These are phyloP conservation scores for Aspergillus uvarum DNA, from an alignment of 2,329 filamentous ascomycete species.

Conservation along the genomic window DNA sequence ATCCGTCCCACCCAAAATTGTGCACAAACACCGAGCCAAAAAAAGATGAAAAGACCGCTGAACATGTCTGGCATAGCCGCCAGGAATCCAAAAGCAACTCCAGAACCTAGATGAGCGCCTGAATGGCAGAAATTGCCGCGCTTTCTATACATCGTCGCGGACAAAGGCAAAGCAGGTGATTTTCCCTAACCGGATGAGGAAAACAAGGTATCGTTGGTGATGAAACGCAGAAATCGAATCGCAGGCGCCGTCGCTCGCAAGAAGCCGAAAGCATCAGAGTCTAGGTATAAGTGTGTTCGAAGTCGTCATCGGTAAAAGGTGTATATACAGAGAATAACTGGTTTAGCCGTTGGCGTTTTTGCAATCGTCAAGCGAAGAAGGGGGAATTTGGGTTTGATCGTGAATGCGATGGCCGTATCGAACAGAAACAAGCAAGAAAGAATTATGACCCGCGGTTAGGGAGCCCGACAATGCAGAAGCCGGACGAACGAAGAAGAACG, in stretches of 20 bases:
- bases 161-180: slow-evolving; percentile 30
- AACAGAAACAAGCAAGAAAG: slow-evolving; percentile 29
- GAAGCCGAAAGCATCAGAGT: slow-evolving; percentile 36
- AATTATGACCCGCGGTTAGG: slow-evolving; percentile 39
- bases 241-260: slow-evolving; percentile 45
- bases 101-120: slow-evolving; percentile 35
- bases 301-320: slow-evolving; percentile 36
- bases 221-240: slow-evolving; percentile 40
- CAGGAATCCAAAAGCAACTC: slow-evolving; percentile 38
- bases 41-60: slow-evolving; percentile 27
- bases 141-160: slow-evolving; percentile 44
- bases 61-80: slow-evolving; percentile 33
- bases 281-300: slow-evolving; percentile 34
- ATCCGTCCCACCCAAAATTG: slow-evolving; percentile 36
- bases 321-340: slow-evolving; percentile 37
- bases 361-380: slow-evolving; percentile 26
- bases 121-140: slow-evolving; percentile 36
- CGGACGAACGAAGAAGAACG: slow-evolving; percentile 31
- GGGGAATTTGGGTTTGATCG: slow-evolving; percentile 27
- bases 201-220: slow-evolving; percentile 37
- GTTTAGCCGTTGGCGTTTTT: slow-evolving; percentile 32
- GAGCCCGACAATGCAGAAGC: slow-evolving; percentile 40
- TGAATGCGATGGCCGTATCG: slow-evolving; percentile 30
- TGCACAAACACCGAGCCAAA: slow-evolving; percentile 28
- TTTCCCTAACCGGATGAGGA: slow-evolving; percentile 39